Evolutionary conservation across 1,284 basidiomycete genomes (phyloP), one percentile per base, ranked within the genome.

Genomic region (Cutaneotrichosporon curvatum): DNA sequence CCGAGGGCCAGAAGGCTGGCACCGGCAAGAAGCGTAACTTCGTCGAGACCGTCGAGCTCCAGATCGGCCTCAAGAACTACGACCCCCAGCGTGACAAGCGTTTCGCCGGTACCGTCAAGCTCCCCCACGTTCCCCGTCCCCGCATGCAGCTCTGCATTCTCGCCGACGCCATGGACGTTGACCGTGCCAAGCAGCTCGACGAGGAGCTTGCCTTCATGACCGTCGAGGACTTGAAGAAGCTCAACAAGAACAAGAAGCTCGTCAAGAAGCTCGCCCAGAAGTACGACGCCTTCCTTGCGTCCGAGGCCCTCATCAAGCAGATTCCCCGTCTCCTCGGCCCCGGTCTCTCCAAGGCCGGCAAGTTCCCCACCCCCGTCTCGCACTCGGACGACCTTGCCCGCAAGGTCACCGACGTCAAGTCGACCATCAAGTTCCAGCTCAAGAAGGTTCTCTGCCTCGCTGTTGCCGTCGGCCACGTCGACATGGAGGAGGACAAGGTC

Each of bases 261-360:
- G 94, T 99, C 71, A 99, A 99, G 83, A 98, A 94, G 80, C 87
- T 98, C 63, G 94, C 94, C 59, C 96, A 97, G 81, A 97, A 97
- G 76, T 94, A 97, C 78, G 94, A 99, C 68, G 91, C 94, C 59
- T 99, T 99, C 84, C 78, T 99, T 59, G 83, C 95, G 41, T 98
- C 95, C 57, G 95, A 99, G 75, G 79, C 89, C 56, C 81, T 99
- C 62, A 97, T 99, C 81, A 98, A 96, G 82, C 94, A 97, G 78
- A 98, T 99, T 57, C 95, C 94, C 63, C 94, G 95, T 94, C 83
- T 98, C 51, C 83, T 98, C 59, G 94, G 94, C 57, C 94, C 95
- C 68, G 95, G 95, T 89, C 85, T 98, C 53, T 97, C 95, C 70
- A 98, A 98, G 81, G 94, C 95, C 63, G 95, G 95, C 72, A 98